Base-by-base conservation (phyloP, 2,329 filamentous ascomycete genomes). In the Sodiomyces alkalinus region DNA sequence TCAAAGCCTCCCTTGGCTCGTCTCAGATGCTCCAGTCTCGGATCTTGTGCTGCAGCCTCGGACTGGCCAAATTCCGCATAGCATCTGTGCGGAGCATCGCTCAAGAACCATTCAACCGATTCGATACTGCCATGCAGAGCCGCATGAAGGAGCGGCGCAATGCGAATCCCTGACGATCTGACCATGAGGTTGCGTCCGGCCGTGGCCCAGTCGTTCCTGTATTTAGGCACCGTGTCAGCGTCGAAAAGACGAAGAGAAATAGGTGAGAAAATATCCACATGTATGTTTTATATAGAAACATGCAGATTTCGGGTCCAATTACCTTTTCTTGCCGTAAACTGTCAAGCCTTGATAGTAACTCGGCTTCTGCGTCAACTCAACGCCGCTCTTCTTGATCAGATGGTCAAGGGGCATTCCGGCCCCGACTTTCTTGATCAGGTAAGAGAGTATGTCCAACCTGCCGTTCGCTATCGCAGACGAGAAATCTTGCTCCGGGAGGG, bases 291-390 rank as follows among this genome's bases (percentile, higher is more conserved):
- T 9, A 7, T 3, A 26, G 8, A 12, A 21, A 21, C 12, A 21
- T 8, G 6, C 14, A 17, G 6, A 16, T 7, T 6, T 12, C 7
- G 11, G 10, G 26, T 5, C 19, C 42, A 17, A n/a, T n/a, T 47
- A 58, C 58, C 56, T 55, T 44, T 86, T 86, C 48, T 71, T 73
- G 3, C 81, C 80, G 37, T 79, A 74, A 2, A 92, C 75, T 2
- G 71, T 75, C 17, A 87, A 50, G 0, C 82, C 82, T 48, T 80
- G 77, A 44, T 92, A 92, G 47, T 70, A 80, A 12, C 65, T 64
- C 1, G 80, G 70, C 46, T 76, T 80, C 37, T 68, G 57, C 29
- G 68, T 60, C 27, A 74, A 47, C 40, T 76, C 63, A 1, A 77
- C 50, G 3, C 78, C 78, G 31, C 63, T 75, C 32, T 66, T 67